Evolutionary conservation across 495 filamentous ascomycete genomes (phyloP), one percentile per base, ranked within the genome.

Genomic region (Penicillium psychrofluorescens): DNA sequence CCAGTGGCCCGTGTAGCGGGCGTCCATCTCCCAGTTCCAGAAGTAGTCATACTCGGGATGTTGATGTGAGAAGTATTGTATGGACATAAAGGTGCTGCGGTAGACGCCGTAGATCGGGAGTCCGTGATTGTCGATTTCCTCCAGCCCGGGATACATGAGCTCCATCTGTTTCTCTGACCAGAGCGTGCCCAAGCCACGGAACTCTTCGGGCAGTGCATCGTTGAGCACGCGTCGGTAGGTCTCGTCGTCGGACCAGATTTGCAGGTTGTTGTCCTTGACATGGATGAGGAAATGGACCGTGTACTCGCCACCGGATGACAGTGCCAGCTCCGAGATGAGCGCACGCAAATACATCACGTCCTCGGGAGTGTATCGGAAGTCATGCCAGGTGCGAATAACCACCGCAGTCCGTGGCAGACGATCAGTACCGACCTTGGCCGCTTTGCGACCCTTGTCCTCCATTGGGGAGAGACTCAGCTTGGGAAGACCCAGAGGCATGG

Each of bases 21-120:
- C 81, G 56, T 98, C 92, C 84, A 97, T 95, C 65, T 98, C 92
- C 90, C 90, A 96, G 55, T 98, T 90, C 92, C 92, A 98, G 65
- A 91, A 86, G 64, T 83, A 87, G 45, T 97, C 94, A 58, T 92
- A 98, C 57, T 96, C 90, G 0, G 87, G 86, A 60, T 98, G 92
- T 34, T 80, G 77, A 50, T 87, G 79, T 11, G 91, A 84, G 55
- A 95, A 98, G 61, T 86, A 84, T 56, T 96, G 92, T 70, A 97
- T 79, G 8, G 91, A 87, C 88, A 96, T 91, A 58, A 87, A 89
- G 16, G 88, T 80, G 45, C 84, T 86, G 34, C 92, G 85, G 65
- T 97, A 97, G 0, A 88, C 88, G 4, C 91, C 92, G 61, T 95
- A 85, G 0, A 95, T 80, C 1, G 86, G 87, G 2, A 95, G 70